phyloP scores from a whole-genome alignment of 495 filamentous ascomycete species.

The Zalerion maritima region DNA sequence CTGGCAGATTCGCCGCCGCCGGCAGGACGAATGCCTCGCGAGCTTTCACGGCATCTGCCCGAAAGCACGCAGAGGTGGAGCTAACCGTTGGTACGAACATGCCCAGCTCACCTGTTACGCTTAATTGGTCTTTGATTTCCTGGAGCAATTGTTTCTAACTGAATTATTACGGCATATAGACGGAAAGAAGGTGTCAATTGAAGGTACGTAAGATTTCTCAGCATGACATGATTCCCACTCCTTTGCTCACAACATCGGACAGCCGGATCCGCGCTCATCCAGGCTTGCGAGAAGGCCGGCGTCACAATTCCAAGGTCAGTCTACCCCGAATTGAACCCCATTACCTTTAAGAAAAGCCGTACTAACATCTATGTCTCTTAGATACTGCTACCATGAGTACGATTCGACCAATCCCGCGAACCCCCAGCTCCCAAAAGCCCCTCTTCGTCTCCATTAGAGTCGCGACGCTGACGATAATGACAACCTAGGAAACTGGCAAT shows the following conservation, averaged over 20 bases:
- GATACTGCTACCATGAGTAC: slow-evolving; percentile 99
- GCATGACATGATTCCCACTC: too few species aligned
- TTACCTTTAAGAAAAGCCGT: neutral
- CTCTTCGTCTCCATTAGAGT: neutral
- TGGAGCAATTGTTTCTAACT: slow-evolving; percentile 18
- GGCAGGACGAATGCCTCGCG: slow-evolving; percentile 50
- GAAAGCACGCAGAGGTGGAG: slow-evolving; percentile 76
- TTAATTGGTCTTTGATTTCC: slow-evolving; percentile 7
- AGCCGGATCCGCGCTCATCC: slow-evolving; percentile 89
- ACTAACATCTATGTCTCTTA: slow-evolving; percentile 16
- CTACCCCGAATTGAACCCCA: neutral
- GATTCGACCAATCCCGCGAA: slow-evolving; percentile 10
- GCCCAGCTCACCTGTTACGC: slow-evolving; percentile 2
- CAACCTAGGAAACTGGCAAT: slow-evolving; percentile 79
- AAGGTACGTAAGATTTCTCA: slow-evolving; percentile 44
- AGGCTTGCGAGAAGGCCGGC: slow-evolving; percentile 97
- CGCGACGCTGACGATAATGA: slow-evolving; percentile 18
- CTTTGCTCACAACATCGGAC: slow-evolving; percentile 18
- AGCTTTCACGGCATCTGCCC: slow-evolving; percentile 58
- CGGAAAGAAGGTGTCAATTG: slow-evolving; percentile 89
- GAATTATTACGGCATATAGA: slow-evolving; percentile 33
- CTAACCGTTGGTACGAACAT: slow-evolving; percentile 79
- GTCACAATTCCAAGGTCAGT: slow-evolving; percentile 68
- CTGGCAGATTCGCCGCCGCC: slow-evolving; percentile 46
- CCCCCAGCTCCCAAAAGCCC: slow-evolving; percentile 8